These are phyloP conservation scores for Colletotrichum shisoi DNA, from an alignment of 2,329 filamentous ascomycete species.

Conservation along the genomic window DNA sequence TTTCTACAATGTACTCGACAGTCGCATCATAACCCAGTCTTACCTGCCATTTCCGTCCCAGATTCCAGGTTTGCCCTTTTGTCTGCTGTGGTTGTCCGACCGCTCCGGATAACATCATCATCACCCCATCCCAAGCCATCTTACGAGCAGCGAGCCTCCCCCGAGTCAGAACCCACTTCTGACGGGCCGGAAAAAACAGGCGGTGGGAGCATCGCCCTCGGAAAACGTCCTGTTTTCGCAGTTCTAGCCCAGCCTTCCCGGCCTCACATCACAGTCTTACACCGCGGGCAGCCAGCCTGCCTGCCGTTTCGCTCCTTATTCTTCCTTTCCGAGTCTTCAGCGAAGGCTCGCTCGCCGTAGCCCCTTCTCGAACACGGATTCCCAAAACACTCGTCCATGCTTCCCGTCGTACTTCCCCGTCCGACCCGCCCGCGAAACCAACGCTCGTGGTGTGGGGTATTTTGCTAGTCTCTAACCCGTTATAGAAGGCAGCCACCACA, in stretches of 20 bases:
- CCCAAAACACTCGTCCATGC: conserved; percentile 14
- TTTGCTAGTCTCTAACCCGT: no score
- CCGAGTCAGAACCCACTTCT: conserved; percentile 35
- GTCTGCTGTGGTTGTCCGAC: conserved; percentile 28
- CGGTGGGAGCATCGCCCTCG: conserved; percentile 32
- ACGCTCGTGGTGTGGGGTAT: conserved; percentile 30
- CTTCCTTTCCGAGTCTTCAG: conserved; percentile 33
- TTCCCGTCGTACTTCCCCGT: conserved; percentile 5
- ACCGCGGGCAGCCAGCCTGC: not conserved
- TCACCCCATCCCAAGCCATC: conserved; percentile 28
- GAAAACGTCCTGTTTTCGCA: conserved; percentile 26
- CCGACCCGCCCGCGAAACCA: conserved; percentile 24
- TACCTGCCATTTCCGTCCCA: not conserved
- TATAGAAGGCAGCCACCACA: no score
- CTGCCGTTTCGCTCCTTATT: not conserved
- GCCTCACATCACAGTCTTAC: not conserved
- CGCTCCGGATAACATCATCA: conserved; percentile 29
- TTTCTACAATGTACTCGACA: no score
- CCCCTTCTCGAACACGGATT: not conserved
- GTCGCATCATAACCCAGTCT: no score
- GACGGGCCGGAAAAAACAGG: conserved; percentile 8
- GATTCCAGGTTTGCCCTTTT: conserved; percentile 9
- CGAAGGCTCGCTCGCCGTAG: conserved; percentile 1
- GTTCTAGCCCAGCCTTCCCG: conserved; percentile 2
- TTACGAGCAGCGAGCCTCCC: conserved; percentile 32